Percentiles rank a stretch among this genome's conserved stretches.
phyloP scores from a whole-genome alignment of 2,329 filamentous ascomycete species.

The Aspergillus sp. region DNA sequence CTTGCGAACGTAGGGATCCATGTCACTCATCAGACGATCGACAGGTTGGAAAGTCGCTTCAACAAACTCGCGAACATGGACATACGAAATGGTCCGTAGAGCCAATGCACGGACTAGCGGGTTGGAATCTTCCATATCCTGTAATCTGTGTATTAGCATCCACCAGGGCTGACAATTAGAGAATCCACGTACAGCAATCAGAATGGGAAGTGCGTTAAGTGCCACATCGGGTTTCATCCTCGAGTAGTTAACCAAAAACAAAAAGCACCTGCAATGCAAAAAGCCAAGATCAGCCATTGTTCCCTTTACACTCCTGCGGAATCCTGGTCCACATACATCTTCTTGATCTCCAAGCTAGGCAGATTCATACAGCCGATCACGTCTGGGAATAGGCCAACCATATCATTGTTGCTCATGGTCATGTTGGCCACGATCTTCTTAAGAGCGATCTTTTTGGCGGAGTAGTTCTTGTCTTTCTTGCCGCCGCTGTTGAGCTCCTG shows the following conservation, averaged over 20 bases:
- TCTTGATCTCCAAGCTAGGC: slow-evolving; percentile 93
- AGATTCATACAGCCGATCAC: slow-evolving; percentile 94
- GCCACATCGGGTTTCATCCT: slow-evolving; percentile 90
- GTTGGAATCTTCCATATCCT: slow-evolving; percentile 92
- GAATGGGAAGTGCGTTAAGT: slow-evolving; percentile 79
- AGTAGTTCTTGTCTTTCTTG: slow-evolving; percentile 97
- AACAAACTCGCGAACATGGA: slow-evolving; percentile 93
- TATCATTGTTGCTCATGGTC: slow-evolving; percentile 99
- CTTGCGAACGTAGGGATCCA: slow-evolving; percentile 94
- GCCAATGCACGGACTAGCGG: slow-evolving; percentile 87
- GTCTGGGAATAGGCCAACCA: slow-evolving; percentile 94
- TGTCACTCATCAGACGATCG: slow-evolving; percentile 72
- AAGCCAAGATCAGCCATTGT: slow-evolving; percentile 3
- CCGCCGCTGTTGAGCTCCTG: slow-evolving; percentile 86
- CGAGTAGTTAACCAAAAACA: slow-evolving; percentile 95
- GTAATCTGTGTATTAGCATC: background rate
- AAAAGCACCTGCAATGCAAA: slow-evolving; percentile 65
- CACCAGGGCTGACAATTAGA: background rate
- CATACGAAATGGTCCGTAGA: slow-evolving; percentile 90
- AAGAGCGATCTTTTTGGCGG: slow-evolving; percentile 90
- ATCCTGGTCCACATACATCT: slow-evolving; percentile 59
- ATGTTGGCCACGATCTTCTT: slow-evolving; percentile 99
- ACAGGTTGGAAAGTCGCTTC: slow-evolving; percentile 79
- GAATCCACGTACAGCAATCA: slow-evolving; percentile 58
- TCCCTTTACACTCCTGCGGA: background rate